Evolutionary conservation across 768 basidiomycete genomes (phyloP).

Genomic region (Tulasnella sp.): DNA sequence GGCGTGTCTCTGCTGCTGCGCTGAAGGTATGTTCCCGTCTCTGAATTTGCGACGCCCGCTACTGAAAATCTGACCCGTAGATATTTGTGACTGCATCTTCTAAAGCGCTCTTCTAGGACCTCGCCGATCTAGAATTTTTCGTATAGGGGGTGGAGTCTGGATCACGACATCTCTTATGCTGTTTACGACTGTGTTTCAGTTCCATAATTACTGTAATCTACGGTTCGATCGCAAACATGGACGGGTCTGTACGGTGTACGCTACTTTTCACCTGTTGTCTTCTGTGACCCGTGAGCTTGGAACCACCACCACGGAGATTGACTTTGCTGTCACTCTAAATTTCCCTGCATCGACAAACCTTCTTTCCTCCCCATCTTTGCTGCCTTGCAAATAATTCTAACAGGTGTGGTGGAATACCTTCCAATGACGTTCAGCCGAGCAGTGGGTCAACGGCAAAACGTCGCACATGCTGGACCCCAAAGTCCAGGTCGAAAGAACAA

Average conservation of each 20-base stretch:
- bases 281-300: neutral
- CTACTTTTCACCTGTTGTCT: neutral
- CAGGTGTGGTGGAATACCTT: neutral
- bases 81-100: neutral
- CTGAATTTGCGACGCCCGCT: neutral
- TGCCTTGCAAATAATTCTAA: too few relatives aligned
- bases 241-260: neutral
- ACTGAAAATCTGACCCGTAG: neutral
- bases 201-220: neutral
- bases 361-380: neutral
- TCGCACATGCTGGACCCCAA: too few relatives aligned
- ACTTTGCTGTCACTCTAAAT: too few relatives aligned
- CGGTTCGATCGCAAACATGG: neutral
- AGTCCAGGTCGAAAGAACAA: neutral
- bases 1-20: neutral
- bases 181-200: neutral
- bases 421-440: neutral
- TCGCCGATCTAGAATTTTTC: neutral
- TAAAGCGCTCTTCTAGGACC: neutral
- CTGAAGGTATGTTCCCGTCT: neutral
- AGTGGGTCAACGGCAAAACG: too few relatives aligned
- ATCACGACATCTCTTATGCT: neutral
- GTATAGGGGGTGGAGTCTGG: neutral
- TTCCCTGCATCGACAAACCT: neutral
- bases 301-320: neutral